phyloP scores from a whole-genome alignment of 495 filamentous ascomycete genomes.

The Aspergillus biplanus region DNA sequence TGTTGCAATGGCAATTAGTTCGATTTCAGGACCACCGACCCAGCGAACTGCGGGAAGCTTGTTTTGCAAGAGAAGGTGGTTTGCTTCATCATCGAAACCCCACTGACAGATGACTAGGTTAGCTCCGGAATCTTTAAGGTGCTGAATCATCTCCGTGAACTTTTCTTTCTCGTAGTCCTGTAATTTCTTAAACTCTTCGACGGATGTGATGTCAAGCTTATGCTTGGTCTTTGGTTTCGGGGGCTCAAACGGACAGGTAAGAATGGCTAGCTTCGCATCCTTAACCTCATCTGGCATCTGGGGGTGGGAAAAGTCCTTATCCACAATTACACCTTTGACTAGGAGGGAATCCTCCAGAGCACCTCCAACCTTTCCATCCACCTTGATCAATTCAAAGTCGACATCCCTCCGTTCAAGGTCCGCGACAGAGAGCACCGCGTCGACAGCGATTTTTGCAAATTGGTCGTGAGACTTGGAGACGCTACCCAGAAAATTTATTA shows the following conservation, averaged over 20 bases:
- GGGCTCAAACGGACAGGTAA: constrained; percentile 99
- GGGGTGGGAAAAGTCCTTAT: constrained; percentile 99
- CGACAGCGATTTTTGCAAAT: constrained; percentile 95
- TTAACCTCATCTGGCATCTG: constrained; percentile 95
- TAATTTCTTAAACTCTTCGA: constrained; percentile 96
- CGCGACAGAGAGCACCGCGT: constrained; percentile 94
- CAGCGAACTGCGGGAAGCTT: constrained; percentile 94
- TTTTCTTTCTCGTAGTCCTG: constrained; percentile 94
- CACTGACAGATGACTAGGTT: constrained; percentile 99
- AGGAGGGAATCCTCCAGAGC: constrained; percentile 92
- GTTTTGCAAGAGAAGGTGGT: constrained; percentile 95
- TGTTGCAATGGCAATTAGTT: constrained; percentile 97
- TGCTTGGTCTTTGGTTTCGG: constrained; percentile 99
- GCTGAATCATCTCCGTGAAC: constrained; percentile 97
- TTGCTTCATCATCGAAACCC: constrained; percentile 99
- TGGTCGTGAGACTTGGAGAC: constrained; percentile 99
- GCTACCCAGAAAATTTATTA: constrained; percentile 38
- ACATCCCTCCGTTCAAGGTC: constrained; percentile 97
- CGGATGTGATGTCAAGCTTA: constrained; percentile 95
- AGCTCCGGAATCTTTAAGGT: constrained; percentile 96
- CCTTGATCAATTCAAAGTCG: constrained; percentile 98
- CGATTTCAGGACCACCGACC: constrained; percentile 98
- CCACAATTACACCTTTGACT: constrained; percentile 96
- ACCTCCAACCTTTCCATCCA: constrained; percentile 97
- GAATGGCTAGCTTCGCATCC: constrained; percentile 94